phyloP scores from a whole-genome alignment of 495 filamentous ascomycete genomes.

The Achaetomiella virescens region DNA sequence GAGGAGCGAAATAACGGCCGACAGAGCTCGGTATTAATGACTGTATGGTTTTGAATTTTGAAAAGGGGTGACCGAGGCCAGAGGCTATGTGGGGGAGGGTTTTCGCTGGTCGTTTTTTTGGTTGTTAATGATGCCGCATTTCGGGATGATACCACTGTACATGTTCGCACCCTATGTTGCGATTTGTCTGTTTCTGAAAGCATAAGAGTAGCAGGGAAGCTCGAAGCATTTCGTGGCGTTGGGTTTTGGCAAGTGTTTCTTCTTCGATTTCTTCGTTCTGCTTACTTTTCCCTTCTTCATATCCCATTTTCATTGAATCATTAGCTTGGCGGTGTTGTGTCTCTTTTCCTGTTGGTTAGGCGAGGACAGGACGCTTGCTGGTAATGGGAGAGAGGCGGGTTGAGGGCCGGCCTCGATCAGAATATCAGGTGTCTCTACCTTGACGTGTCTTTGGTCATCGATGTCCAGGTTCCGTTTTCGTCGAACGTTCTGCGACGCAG shows the following conservation, averaged over 20 bases:
- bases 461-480: too few relatives aligned
- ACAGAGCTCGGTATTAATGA: neutral
- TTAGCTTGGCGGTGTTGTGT: neutral
- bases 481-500: too few relatives aligned
- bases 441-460: too few relatives aligned
- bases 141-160: slow-evolving; percentile 23
- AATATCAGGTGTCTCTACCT: neutral
- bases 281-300: neutral
- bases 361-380: neutral
- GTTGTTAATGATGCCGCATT: neutral
- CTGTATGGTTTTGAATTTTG: neutral
- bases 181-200: slow-evolving; percentile 1
- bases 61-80: neutral
- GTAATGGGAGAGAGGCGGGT: neutral
- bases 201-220: neutral
- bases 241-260: neutral
- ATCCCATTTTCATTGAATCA: neutral
- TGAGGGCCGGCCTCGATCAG: neutral
- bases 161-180: slow-evolving; percentile 1
- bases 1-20: neutral
- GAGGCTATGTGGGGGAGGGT: neutral
- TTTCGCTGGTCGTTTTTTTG: neutral
- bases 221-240: slow-evolving; percentile 9
- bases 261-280: neutral
- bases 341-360: neutral